Evolutionary conservation across 768 basidiomycete species (phyloP), one percentile per base, ranked within the genome.

Genomic region (Agrocybe pediades): DNA sequence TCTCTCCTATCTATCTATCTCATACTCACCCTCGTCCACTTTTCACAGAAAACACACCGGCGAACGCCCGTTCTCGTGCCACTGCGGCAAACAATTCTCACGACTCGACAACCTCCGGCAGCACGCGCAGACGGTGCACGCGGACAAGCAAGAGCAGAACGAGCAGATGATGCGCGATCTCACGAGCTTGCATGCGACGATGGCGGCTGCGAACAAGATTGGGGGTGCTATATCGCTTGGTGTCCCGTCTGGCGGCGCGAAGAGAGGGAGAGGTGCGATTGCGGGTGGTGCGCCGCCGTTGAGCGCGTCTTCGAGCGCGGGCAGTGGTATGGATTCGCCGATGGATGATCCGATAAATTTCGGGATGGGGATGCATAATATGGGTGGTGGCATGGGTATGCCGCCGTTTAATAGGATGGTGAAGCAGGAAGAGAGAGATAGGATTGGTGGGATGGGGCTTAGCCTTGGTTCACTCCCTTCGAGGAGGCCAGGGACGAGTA

Each of bases 41-140:
- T 16, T 51, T 47, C 45, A 13, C 73, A 98, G 95, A 61, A 98
- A 98, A 82, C 96, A 98, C 71, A 98, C 96, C 4, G 96, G 96
- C 57, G 96, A 98, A 68, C 86, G 95, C 17, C 96, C 96, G 16
- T 98, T 98, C 71, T 84, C 86, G 36, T 98, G 96, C 65, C 95
- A 98, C 68, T 98, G 96, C 75, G 83, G 86, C 11, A 95, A 96
- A 70, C 88, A 95, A 60, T 98, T 98, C 68, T 95, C 93, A 5
- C 86, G 96, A 11, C 86, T 98, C 67, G 96, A 98, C 73, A 98
- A 98, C 66, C 82, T 98, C 2, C 87, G 96, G 42, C 96, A 98
- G 68, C 96, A 98, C 70, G 92, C 95, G 0, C 91, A 95, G 78
- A 96, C 95, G 5, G 95, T 97, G 1, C 96, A 98, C 64, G 86